Conservation (phyloP, 768 basidiomycete species). For the Boletus eberwhitei region DNA sequence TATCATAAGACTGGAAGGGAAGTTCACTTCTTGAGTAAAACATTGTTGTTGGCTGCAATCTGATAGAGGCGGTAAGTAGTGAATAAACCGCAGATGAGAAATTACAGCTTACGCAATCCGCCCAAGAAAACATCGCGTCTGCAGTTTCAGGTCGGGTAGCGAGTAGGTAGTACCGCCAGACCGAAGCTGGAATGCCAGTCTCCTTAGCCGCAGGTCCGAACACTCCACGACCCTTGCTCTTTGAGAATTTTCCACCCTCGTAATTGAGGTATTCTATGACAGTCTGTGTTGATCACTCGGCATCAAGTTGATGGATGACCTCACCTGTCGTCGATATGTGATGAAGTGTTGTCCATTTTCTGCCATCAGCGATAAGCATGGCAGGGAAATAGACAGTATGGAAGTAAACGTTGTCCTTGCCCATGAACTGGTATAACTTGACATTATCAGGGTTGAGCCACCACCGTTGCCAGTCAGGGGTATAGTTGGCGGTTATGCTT, state of each 20-base stretch:
- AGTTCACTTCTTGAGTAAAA: constrained; percentile 86
- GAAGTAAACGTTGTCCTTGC: constrained; percentile 99
- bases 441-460: constrained; percentile 93
- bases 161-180: constrained; percentile 96
- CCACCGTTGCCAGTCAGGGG: constrained; percentile 93
- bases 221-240: constrained; percentile 93
- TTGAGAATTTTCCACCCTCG: constrained; percentile 98
- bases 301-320: constrained; percentile 12
- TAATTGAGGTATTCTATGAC: constrained; percentile 90
- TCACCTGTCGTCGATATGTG: constrained; percentile 93
- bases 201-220: constrained; percentile 94
- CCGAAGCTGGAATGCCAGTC: constrained; percentile 88
- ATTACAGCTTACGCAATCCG: constrained; percentile 68
- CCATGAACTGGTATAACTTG: constrained; percentile 97
- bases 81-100: background rate
- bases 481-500: constrained; percentile 95
- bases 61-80: constrained; percentile 26
- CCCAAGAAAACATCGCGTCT: constrained; percentile 97
- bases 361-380: constrained; percentile 82
- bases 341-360: constrained; percentile 90
- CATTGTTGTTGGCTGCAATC: constrained; percentile 91
- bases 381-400: constrained; percentile 95
- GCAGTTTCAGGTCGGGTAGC: constrained; percentile 90
- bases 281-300: background rate
- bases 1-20: background rate